phyloP scores from a whole-genome alignment of 805 yeast genomes.

The Lachancea nothofagi region DNA sequence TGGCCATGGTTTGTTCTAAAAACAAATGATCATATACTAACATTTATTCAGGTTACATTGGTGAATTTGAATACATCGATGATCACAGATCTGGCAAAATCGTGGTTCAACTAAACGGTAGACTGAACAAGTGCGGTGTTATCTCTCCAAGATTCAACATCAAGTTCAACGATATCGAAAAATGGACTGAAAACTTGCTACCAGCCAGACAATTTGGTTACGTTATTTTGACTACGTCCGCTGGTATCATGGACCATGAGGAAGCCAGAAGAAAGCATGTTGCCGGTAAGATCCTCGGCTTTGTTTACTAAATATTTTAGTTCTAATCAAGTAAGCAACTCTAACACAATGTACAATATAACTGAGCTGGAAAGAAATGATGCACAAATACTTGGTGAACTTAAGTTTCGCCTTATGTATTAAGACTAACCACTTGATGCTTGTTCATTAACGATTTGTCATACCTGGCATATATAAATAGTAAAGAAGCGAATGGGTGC shows the following conservation, averaged over 20 bases:
- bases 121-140: constrained; percentile 98
- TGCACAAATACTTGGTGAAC: too few relatives aligned
- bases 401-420: too few relatives aligned
- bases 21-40: too few relatives aligned
- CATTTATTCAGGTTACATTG: constrained; percentile 65
- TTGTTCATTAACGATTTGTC: too few relatives aligned
- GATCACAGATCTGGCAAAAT: constrained; percentile 99
- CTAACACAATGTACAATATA: too few relatives aligned
- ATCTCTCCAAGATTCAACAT: constrained; percentile 98
- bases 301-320: constrained; percentile 69
- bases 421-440: too few relatives aligned
- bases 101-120: constrained; percentile 94
- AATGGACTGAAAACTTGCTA: constrained; percentile 96
- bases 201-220: constrained; percentile 99
- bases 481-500: too few relatives aligned
- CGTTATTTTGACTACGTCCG: constrained; percentile 96
- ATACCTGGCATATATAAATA: too few relatives aligned
- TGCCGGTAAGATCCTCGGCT: constrained; percentile 97
- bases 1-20: too few relatives aligned
- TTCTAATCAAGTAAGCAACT: background rate
- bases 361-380: too few relatives aligned
- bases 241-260: constrained; percentile 99
- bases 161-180: constrained; percentile 90
- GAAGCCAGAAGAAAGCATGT: constrained; percentile 99
- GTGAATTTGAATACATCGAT: constrained; percentile 96